Evolutionary conservation across 2,329 filamentous ascomycete genomes (phyloP).

Genomic region (Fusarium decemcellulare): DNA sequence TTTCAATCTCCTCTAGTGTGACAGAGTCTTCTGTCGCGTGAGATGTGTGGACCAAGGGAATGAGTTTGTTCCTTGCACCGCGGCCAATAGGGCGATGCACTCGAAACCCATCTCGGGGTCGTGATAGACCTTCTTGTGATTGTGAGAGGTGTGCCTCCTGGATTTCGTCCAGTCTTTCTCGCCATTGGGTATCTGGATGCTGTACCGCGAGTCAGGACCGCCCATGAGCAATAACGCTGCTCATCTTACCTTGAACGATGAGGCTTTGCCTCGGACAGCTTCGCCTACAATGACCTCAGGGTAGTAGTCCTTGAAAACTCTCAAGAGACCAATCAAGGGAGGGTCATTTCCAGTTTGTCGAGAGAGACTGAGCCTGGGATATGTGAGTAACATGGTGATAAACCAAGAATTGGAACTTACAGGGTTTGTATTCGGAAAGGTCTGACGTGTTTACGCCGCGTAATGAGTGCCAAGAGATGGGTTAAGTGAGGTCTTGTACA

Average conservation of each 20-base stretch:
- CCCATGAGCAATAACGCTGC: neutral
- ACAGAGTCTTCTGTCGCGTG: slow-evolving; percentile 78
- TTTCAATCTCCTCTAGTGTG: slow-evolving; percentile 84
- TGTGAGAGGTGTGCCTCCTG: slow-evolving; percentile 70
- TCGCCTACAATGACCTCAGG: slow-evolving; percentile 88
- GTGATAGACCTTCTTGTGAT: slow-evolving; percentile 54
- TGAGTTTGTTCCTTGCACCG: slow-evolving; percentile 53
- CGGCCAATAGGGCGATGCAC: slow-evolving; percentile 65
- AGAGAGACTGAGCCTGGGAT: slow-evolving; percentile 66
- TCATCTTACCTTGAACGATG: slow-evolving; percentile 69
- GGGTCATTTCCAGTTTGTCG: slow-evolving; percentile 79
- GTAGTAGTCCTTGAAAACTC: slow-evolving; percentile 92
- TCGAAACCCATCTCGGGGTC: slow-evolving; percentile 69
- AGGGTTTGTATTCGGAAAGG: slow-evolving; percentile 86
- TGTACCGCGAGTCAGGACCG: slow-evolving; percentile 52
- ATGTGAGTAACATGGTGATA: slow-evolving; percentile 12
- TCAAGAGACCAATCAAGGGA: slow-evolving; percentile 79
- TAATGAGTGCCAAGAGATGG: slow-evolving; percentile 84
- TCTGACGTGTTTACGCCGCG: slow-evolving; percentile 84
- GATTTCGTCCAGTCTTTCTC: slow-evolving; percentile 75
- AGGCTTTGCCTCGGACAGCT: slow-evolving; percentile 71
- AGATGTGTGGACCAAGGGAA: slow-evolving; percentile 82
- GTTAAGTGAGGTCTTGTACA: slow-evolving; percentile 72
- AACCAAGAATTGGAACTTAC: slow-evolving; percentile 56
- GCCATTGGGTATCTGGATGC: slow-evolving; percentile 85